These are phyloP conservation scores for Paxillus involutus DNA, from an alignment of 768 basidiomycete genomes.

Conservation along the genomic window DNA sequence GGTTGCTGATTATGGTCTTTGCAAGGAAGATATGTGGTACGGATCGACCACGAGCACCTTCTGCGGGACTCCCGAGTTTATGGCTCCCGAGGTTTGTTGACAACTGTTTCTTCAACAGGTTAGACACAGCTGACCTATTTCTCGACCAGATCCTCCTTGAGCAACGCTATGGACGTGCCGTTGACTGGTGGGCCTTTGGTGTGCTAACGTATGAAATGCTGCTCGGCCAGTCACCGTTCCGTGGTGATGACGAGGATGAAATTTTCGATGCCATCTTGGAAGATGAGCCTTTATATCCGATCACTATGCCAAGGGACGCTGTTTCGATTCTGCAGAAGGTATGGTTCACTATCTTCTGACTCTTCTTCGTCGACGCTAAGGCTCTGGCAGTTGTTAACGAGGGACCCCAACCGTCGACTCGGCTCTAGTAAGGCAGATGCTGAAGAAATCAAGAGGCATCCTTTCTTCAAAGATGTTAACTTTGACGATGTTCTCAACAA, in stretches of 20 bases:
- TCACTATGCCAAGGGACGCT: conserved; percentile 98
- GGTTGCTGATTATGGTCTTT: conserved; percentile 98
- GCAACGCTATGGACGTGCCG: conserved; percentile 96
- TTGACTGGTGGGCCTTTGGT: conserved; percentile 99
- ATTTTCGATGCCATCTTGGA: conserved; percentile 99
- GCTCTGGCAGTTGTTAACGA: conserved; percentile 71
- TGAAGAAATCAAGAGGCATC: conserved; percentile 94
- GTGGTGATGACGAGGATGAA: conserved; percentile 99
- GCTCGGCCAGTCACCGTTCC: conserved; percentile 97
- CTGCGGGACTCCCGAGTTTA: conserved; percentile 99
- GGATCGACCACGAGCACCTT: conserved; percentile 97
- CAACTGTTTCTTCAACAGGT: not conserved
- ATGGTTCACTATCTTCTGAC: conserved; percentile 3
- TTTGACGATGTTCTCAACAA: conserved; percentile 98
- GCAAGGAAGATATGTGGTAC: conserved; percentile 99
- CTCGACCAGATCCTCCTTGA: conserved; percentile 86
- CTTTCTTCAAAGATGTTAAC: conserved; percentile 98
- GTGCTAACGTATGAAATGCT: conserved; percentile 99
- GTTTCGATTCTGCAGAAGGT: conserved; percentile 96
- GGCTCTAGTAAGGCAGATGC: conserved; percentile 93
- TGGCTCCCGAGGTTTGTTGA: conserved; percentile 92
- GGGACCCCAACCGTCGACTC: conserved; percentile 87
- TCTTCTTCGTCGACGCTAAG: conserved; percentile 3
- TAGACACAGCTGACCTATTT: conserved; percentile 3
- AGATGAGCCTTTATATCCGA: conserved; percentile 97